Conservation (phyloP, 768 basidiomycete genomes). For the Sporobolomyces roseus region DNA sequence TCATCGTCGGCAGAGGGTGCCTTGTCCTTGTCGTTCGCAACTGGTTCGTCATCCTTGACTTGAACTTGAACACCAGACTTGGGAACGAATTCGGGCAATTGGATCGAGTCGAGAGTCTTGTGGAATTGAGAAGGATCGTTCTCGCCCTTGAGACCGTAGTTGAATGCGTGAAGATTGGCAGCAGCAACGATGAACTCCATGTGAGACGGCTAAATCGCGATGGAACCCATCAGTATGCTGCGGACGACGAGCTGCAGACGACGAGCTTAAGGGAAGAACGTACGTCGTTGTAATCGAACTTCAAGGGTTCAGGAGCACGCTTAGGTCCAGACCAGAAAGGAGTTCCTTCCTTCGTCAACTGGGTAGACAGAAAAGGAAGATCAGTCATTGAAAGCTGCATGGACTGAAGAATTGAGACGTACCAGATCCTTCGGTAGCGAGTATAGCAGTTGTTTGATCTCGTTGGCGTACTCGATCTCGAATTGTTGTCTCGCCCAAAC, state of each 20-base stretch:
- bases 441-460: constrained; percentile 85
- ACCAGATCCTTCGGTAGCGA: constrained; percentile 91
- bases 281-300: constrained; percentile 82
- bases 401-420: constrained; percentile 27
- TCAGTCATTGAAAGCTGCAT: neutral
- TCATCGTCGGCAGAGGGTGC: constrained; percentile 52
- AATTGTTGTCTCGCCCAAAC: constrained; percentile 94
- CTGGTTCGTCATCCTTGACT: constrained; percentile 84
- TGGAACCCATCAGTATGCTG: neutral
- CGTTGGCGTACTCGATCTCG: constrained; percentile 86
- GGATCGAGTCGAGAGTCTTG: constrained; percentile 74
- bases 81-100: constrained; percentile 89
- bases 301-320: constrained; percentile 85
- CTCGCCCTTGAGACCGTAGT: constrained; percentile 92
- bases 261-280: constrained; percentile 47
- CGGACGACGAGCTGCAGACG: neutral
- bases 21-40: constrained; percentile 53
- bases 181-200: constrained; percentile 83
- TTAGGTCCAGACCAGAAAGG: constrained; percentile 99
- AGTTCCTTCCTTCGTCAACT: constrained; percentile 76
- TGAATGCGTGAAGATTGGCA: constrained; percentile 94
- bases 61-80: constrained; percentile 89
- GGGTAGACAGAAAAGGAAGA: neutral
- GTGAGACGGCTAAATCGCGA: constrained; percentile 65
- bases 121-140: constrained; percentile 73